Percentiles rank a stretch among this genome's conserved stretches.
These are phyloP conservation scores for Epichloe sylvatica DNA, from an alignment of 2,329 filamentous ascomycete species.

Conservation along the genomic window DNA sequence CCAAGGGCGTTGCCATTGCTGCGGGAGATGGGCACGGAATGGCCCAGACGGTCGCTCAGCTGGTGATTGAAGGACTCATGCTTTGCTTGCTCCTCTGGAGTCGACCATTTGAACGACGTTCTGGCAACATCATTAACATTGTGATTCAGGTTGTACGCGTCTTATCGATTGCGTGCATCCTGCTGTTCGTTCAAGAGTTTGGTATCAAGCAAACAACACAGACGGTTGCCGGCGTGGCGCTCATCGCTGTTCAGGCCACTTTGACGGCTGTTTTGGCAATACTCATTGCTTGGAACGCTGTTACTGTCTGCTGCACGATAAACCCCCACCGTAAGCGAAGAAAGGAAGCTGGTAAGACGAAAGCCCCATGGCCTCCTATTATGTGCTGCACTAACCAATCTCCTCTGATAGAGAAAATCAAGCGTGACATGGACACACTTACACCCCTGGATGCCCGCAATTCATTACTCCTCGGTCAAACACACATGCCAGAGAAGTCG, in stretches of 20 bases:
- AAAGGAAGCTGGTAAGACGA: constrained; percentile 70
- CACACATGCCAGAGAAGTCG: constrained; percentile 21
- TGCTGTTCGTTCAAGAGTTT: constrained; percentile 89
- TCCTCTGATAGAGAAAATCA: constrained; percentile 49
- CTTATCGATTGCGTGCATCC: constrained; percentile 73
- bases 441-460: constrained; percentile 80
- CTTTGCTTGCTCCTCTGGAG: constrained; percentile 68
- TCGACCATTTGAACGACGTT: constrained; percentile 74
- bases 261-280: constrained; percentile 74
- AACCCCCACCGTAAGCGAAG: constrained; percentile 82
- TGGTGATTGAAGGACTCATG: constrained; percentile 70
- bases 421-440: constrained; percentile 65
- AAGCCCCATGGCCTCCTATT: constrained; percentile 11
- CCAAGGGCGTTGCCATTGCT: constrained; percentile 75
- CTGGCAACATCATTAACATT: constrained; percentile 87
- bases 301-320: constrained; percentile 67
- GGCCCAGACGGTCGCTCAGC: constrained; percentile 62
- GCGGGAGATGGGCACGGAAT: constrained; percentile 75
- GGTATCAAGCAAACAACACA: constrained; percentile 83
- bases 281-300: constrained; percentile 76
- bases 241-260: constrained; percentile 81
- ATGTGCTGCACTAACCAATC: constrained; percentile 7
- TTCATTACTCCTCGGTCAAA: constrained; percentile 59
- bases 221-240: constrained; percentile 81
- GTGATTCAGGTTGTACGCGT: constrained; percentile 80